phyloP scores from a whole-genome alignment of 148 eudicot species.

The Nepenthes gracilis region DNA sequence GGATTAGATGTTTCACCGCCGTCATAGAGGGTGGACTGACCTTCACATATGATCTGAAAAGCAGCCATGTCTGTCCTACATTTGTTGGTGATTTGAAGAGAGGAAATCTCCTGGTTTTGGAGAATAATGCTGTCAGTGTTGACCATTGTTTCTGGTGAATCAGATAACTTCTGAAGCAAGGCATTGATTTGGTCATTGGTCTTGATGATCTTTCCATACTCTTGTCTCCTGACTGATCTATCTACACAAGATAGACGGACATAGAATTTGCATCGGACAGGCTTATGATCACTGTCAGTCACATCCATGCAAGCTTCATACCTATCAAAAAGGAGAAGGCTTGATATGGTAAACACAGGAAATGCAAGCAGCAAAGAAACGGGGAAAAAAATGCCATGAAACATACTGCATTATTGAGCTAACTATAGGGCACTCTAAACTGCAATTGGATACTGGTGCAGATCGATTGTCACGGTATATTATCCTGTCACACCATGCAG shows the following conservation, averaged over 20 bases:
- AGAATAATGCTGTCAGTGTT: conserved; percentile 46
- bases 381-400: conserved; percentile 2
- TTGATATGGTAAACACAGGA: background rate
- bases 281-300: conserved; percentile 91
- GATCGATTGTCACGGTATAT: conserved; percentile 72
- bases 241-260: conserved; percentile 72
- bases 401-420: conserved; percentile 61
- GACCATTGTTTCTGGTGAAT: conserved; percentile 52
- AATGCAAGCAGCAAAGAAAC: background rate
- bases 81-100: conserved; percentile 44
- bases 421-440: conserved; percentile 75
- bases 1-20: conserved; percentile 40
- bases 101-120: conserved; percentile 55
- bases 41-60: conserved; percentile 51
- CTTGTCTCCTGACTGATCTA: conserved; percentile 85
- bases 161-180: conserved; percentile 35
- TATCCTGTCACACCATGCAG: conserved; percentile 98
- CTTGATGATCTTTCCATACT: conserved; percentile 55
- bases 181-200: conserved; percentile 34
- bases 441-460: conserved; percentile 46
- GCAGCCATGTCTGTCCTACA: conserved; percentile 45
- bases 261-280: conserved; percentile 80
- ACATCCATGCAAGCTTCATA: conserved; percentile 98
- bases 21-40: conserved; percentile 37
- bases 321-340: conserved; percentile 12